Percentiles rank a stretch among this genome's conserved stretches.
phyloP scores from a whole-genome alignment of 2,329 filamentous ascomycete species.

The Pseudopyrenochaeta lycopersici region DNA sequence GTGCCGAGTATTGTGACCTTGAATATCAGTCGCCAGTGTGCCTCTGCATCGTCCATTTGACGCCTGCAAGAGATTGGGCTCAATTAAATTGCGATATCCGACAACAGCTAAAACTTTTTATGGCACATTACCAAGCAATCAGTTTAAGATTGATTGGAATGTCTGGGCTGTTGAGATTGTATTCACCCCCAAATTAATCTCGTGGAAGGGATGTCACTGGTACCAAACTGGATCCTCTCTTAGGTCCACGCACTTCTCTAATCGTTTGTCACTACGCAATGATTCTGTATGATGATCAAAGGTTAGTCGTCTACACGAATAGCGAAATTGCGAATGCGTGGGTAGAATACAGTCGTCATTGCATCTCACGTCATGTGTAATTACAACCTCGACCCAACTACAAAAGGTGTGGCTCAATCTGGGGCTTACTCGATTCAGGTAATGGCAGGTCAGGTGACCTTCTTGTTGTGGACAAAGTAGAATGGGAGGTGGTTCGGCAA shows the following conservation, averaged over 20 bases:
- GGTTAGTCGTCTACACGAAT: conserved; percentile 13
- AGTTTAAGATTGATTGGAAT: conserved; percentile 11
- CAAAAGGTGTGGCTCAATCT: conserved; percentile 14
- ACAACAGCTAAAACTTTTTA: no score
- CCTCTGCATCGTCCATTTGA: no score
- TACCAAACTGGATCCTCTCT: background rate
- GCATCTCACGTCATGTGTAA: conserved; percentile 11
- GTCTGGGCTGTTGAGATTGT: background rate
- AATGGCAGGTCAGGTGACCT: conserved; percentile 18
- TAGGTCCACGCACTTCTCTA: no score
- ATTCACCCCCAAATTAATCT: background rate
- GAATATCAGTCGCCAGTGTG: no score
- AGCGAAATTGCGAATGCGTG: conserved; percentile 21
- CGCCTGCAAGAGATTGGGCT: background rate
- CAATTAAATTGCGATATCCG: no score
- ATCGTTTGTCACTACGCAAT: background rate
- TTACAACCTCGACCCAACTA: conserved; percentile 14
- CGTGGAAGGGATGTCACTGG: background rate
- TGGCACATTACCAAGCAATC: background rate
- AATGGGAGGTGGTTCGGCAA: conserved; percentile 9
- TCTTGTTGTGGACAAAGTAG: conserved; percentile 25
- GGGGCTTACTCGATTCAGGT: conserved; percentile 15
- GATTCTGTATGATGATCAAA: conserved; percentile 15
- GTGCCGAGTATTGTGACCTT: no score
- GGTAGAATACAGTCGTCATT: conserved; percentile 14